Percentiles rank a stretch among this genome's conserved stretches.
These are phyloP conservation scores for Fusarium nygamai DNA, from an alignment of 2,329 filamentous ascomycete species.

Conservation along the genomic window DNA sequence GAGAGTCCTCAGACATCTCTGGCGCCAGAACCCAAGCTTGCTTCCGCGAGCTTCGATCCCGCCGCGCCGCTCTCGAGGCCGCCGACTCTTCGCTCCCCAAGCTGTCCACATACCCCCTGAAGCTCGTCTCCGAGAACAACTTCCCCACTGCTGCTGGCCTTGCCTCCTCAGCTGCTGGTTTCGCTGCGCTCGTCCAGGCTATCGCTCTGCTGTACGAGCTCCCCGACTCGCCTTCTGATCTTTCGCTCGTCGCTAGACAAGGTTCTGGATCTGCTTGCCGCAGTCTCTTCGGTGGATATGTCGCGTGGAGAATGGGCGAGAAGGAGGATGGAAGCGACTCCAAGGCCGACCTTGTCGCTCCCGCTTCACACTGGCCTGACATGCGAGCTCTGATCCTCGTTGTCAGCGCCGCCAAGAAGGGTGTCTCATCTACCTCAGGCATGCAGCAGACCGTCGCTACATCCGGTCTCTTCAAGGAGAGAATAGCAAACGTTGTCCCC, in stretches of 20 bases:
- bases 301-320: constrained; percentile 88
- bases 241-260: constrained; percentile 90
- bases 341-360: constrained; percentile 86
- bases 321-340: constrained; percentile 85
- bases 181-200: constrained; percentile 79
- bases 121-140: constrained; percentile 96
- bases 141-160: constrained; percentile 97
- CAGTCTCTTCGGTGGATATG: constrained; percentile 93
- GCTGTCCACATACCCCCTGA: constrained; percentile 79
- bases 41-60: constrained; percentile 83
- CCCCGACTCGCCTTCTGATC: constrained; percentile 80
- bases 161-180: constrained; percentile 75
- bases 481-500: constrained; percentile 81
- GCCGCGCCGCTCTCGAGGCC: constrained; percentile 80
- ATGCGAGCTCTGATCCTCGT: constrained; percentile 95
- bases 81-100: constrained; percentile 80
- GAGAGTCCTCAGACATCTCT: constrained; percentile 81
- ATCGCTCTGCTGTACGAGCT: constrained; percentile 94
- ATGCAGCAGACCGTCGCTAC: constrained; percentile 98
- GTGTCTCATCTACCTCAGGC: constrained; percentile 88
- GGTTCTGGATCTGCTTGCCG: constrained; percentile 95
- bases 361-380: constrained; percentile 90
- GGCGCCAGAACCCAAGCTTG: constrained; percentile 94
- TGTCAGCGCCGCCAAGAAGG: constrained; percentile 93
- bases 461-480: constrained; percentile 83